A percentile compares a stretch with the other conserved stretches of the same genome.
phyloP scores from a whole-genome alignment of 2,329 filamentous ascomycete genomes.

The Fragosphaeria purpurea region DNA sequence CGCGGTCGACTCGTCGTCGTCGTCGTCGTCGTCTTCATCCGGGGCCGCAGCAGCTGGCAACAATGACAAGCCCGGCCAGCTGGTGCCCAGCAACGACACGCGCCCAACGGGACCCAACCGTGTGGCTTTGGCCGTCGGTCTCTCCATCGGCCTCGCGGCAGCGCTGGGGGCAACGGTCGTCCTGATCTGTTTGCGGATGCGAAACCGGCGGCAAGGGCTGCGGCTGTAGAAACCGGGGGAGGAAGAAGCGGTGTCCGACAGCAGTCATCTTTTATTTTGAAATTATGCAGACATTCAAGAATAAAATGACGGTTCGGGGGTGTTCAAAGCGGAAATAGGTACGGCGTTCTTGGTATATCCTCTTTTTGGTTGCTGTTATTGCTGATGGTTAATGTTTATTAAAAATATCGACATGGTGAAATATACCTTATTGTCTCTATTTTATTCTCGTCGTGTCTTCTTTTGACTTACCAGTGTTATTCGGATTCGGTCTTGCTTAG shows the following conservation, averaged over 20 bases:
- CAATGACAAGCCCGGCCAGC: not conserved
- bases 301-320: no score
- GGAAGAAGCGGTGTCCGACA: no score
- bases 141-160: slow-evolving; percentile 16
- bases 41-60: no score
- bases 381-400: not conserved
- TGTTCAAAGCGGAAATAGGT: no score
- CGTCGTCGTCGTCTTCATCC: no score
- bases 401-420: no score
- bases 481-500: no score
- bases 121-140: slow-evolving; percentile 17
- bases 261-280: no score
- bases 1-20: not conserved
- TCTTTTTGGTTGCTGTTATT: slow-evolving; percentile 4
- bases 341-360: no score
- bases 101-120: slow-evolving; percentile 6
- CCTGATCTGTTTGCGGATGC: slow-evolving; percentile 13
- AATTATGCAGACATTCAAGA: no score
- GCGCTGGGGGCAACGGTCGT: slow-evolving; percentile 12
- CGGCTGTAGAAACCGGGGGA: no score
- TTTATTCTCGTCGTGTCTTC: not conserved
- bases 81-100: not conserved
- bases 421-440: not conserved
- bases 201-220: slow-evolving; percentile 7
- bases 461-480: no score